phyloP scores from a whole-genome alignment of 495 filamentous ascomycete genomes.

The Schizothecium vesticola region DNA sequence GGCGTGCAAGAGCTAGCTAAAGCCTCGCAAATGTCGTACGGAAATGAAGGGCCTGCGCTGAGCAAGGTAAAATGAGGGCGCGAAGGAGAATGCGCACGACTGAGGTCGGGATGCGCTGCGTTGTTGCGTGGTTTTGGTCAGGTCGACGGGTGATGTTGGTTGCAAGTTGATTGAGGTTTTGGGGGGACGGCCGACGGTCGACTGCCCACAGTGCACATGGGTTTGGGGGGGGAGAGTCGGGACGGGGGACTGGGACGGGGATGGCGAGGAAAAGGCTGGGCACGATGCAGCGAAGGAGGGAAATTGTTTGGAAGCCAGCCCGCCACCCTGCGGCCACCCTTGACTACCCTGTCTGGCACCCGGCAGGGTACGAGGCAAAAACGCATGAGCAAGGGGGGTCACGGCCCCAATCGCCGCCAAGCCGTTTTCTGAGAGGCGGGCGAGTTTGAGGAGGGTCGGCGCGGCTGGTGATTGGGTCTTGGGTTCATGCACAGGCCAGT shows the following conservation, averaged over 20 bases:
- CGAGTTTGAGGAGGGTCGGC: constrained; percentile 12
- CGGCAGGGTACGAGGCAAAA: constrained; percentile 25
- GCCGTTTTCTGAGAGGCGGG: constrained; percentile 15
- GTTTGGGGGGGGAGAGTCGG: too few species aligned
- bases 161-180: constrained; percentile 25
- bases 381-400: constrained; percentile 28
- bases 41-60: constrained; percentile 6
- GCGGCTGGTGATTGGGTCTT: constrained; percentile 18
- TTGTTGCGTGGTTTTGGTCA: constrained; percentile 21
- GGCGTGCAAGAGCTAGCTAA: constrained; percentile 36
- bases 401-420: constrained; percentile 15
- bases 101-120: constrained; percentile 18
- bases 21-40: constrained; percentile 24
- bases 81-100: constrained; percentile 17
- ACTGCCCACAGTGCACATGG: neutral
- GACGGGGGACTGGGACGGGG: constrained; percentile 28
- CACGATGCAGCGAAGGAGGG: constrained; percentile 12
- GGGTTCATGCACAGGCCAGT: constrained; percentile 7
- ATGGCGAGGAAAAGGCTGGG: constrained; percentile 27
- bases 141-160: constrained; percentile 20
- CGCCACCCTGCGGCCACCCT: neutral
- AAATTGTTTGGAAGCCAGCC: constrained; percentile 25
- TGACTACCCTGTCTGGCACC: neutral
- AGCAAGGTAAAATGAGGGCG: constrained; percentile 27
- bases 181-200: neutral